phyloP scores from a whole-genome alignment of 2,329 filamentous ascomycete genomes.

The Zelopaecilomyces penicillatus region DNA sequence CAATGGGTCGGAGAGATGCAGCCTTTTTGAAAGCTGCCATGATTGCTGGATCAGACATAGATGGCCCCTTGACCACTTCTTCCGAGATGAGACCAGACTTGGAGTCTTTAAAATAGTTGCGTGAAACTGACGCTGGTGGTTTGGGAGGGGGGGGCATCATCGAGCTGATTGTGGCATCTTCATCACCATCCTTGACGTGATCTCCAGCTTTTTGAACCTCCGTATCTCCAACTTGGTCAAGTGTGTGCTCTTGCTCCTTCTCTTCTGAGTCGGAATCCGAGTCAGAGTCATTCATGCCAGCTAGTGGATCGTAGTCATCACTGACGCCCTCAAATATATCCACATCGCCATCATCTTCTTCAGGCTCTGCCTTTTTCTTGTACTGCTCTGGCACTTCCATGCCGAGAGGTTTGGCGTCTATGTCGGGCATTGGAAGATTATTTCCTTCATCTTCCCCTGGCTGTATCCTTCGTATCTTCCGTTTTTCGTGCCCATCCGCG shows the following conservation, averaged over 20 bases:
- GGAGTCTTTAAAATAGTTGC: slow-evolving; percentile 56
- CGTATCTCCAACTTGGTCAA: slow-evolving; percentile 11
- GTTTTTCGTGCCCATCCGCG: slow-evolving; percentile 57
- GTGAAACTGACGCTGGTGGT: slow-evolving; percentile 27
- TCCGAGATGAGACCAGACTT: slow-evolving; percentile 47
- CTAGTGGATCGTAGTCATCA: slow-evolving; percentile 60
- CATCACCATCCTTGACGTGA: slow-evolving; percentile 7
- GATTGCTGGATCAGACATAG: slow-evolving; percentile 66
- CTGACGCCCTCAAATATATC: slow-evolving; percentile 60
- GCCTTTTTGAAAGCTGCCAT: slow-evolving; percentile 82
- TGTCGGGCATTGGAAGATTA: slow-evolving; percentile 45
- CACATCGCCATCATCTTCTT: slow-evolving; percentile 47
- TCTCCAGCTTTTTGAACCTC: slow-evolving; percentile 9
- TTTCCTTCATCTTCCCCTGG: slow-evolving; percentile 27
- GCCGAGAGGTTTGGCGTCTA: slow-evolving; percentile 48
- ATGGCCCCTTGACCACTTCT: slow-evolving; percentile 41
- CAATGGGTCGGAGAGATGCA: slow-evolving; percentile 50
- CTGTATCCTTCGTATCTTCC: slow-evolving; percentile 51
- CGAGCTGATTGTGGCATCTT: slow-evolving; percentile 15
- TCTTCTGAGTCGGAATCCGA: slow-evolving; percentile 38
- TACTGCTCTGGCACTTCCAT: slow-evolving; percentile 59
- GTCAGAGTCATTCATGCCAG: slow-evolving; percentile 42
- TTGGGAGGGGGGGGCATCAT: slow-evolving; percentile 41
- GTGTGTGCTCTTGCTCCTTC: slow-evolving; percentile 21
- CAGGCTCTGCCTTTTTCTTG: slow-evolving; percentile 36